Evolutionary conservation across 2,329 filamentous ascomycete genomes (phyloP), one percentile per base, ranked within the genome.

Genomic region (Aspergillus carbonarius): DNA sequence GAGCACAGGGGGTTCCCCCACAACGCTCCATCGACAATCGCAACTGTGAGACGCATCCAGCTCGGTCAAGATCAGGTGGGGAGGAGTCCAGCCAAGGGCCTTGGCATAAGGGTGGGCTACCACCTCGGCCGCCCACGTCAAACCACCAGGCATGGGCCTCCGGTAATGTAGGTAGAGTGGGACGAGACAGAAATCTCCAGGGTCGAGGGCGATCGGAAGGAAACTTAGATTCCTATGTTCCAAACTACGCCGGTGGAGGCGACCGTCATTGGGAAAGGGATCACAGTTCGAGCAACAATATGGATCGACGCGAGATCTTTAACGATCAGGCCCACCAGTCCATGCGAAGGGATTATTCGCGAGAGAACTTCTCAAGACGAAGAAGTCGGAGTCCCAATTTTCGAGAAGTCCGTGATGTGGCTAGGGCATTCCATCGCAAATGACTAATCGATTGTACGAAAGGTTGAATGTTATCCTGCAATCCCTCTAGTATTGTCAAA

Each of bases 211-310:
- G 68, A 46, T 59, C 65, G 10, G 64, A 74, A 17, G 65, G 63
- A 30, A 68, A 65, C 50, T 13, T 70, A 30, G 75, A 78, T 56
- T 75, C 74, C 8, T 77, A 77, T 57, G 65, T 74, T 32, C 74
- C 76, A 2, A 72, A 63, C 32, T 76, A 77, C 56, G 65, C 66
- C 39, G 64, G 61, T 34, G 54, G 60, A 40, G 55, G 63, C 30
- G 70, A 72, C 39, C 69, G 68, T 17, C 17, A 57, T 32, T 66
- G 68, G 54, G 67, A 69, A 10, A 59, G 67, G 6, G 63, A 67
- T 17, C 57, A 67, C 55, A 59, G 32, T 32, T 37, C 62, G 25
- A 61, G 56, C 23, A 55, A 59, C 9, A 68, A 63, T 56, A 34
- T 59, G 7, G 70, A 73, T 53, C 62, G 67, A 63, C 68, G 68